Evolutionary conservation across 2,329 filamentous ascomycete genomes (phyloP), one percentile per base, ranked within the genome.

Genomic region (Thelonectria olida): DNA sequence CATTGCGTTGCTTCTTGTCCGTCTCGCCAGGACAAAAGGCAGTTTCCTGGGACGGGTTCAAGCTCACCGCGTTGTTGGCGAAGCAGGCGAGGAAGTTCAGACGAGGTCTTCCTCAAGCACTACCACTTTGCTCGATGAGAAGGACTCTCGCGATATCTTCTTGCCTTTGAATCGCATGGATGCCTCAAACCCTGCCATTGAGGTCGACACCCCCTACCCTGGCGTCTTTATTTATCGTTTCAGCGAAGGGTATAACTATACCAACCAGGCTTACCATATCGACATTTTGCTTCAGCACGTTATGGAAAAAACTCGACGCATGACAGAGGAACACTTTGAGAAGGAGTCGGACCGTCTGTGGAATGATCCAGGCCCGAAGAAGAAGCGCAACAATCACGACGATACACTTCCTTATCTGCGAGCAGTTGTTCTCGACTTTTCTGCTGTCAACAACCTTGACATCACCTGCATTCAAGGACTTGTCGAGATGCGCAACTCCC

Each of bases 361-460:
- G 86, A 86, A 85, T 66, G 83, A 87, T 62, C 77, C 81, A 6
- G 80, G 75, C 49, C 81, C 76, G 59, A 75, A 55, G 67, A 74
- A 54, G 67, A 72, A 51, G 28, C 62, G 53, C 62, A 74, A 61
- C 34, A 63, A 66, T 22, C 51, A 70, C 31, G 63, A 65, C 15
- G 72, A 76, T 28, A 68, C 70, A 12, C 75, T 81, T 1, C 85
- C 85, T 0, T 73, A 79, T 10, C 77, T 88, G 15, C 80, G 80
- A 5, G 85, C 86, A 5, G 66, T 89, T 8, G 78, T 89, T 9
- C 76, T 88, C 2, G 87, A 89, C 73, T 87, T 85, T 68, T 82
- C 83, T 0, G 79, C 84, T 2, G 83, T 88, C 45, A 85, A 86
- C 67, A 80, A 81, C 57, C 75, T 88, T 25, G 87, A 89, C 61